phyloP scores from a whole-genome alignment of 257 asterid genomes.

The Eucommia ulmoides region DNA sequence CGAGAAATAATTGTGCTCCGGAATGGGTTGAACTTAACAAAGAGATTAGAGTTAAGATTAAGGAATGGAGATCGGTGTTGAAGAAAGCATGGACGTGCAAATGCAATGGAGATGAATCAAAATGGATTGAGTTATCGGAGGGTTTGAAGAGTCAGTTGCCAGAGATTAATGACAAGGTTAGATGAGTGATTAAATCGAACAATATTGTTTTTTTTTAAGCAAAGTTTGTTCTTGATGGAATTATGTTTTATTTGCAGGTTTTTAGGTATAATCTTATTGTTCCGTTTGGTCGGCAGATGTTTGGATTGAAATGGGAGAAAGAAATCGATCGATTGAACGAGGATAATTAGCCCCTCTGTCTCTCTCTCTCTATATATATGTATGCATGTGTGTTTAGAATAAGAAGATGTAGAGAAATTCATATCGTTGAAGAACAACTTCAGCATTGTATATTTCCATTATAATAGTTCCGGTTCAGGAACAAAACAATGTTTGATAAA shows the following conservation, averaged over 20 bases:
- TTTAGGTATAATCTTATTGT: slow-evolving; percentile 71
- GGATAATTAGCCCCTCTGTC: no score
- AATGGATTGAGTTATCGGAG: slow-evolving; percentile 52
- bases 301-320: slow-evolving; percentile 77
- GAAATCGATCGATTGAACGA: slow-evolving; percentile 51
- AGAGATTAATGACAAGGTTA: slow-evolving; percentile 60
- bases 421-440: no score
- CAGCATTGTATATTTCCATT: no score
- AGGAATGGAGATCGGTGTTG: slow-evolving; percentile 51
- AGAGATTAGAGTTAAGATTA: slow-evolving; percentile 44
- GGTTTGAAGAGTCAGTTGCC: slow-evolving; percentile 54
- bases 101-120: slow-evolving; percentile 25
- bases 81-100: slow-evolving; percentile 42
- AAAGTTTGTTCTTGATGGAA: background rate
- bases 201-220: background rate
- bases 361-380: no score
- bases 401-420: no score
- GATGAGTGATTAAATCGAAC: background rate
- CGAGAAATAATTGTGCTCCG: slow-evolving; percentile 77
- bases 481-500: no score
- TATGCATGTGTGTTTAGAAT: no score
- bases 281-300: slow-evolving; percentile 83
- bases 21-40: slow-evolving; percentile 95
- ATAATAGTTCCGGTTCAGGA: no score
- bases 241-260: slow-evolving; percentile 30